Evolutionary conservation across 257 asterid species (phyloP).

Genomic region (Cruciata laevipes): DNA sequence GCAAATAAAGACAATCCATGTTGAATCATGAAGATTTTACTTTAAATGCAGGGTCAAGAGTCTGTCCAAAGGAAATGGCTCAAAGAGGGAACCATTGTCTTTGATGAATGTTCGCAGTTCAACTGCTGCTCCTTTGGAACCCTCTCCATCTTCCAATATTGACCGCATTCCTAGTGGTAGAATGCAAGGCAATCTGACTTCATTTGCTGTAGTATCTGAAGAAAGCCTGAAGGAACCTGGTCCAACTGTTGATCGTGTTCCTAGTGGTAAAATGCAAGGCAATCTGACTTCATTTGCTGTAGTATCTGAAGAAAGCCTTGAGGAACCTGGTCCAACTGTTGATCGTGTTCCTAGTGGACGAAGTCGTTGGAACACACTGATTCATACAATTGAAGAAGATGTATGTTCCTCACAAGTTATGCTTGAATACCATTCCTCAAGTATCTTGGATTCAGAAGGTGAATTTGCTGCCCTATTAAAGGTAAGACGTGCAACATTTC

Average conservation of each 20-base stretch:
- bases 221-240: slow-evolving; percentile 17
- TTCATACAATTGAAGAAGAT: slow-evolving; percentile 13
- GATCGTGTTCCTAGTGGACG: slow-evolving; percentile 22
- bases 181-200: slow-evolving; percentile 15
- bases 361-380: slow-evolving; percentile 8
- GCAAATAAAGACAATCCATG: neutral
- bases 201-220: neutral
- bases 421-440: slow-evolving; percentile 17
- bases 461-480: slow-evolving; percentile 25
- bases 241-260: slow-evolving; percentile 13
- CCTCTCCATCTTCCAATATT: slow-evolving; percentile 16
- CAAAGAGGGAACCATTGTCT: slow-evolving; percentile 28
- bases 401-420: slow-evolving; percentile 9
- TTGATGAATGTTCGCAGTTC: slow-evolving; percentile 23
- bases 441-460: slow-evolving; percentile 14
- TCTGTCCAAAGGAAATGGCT: slow-evolving; percentile 32
- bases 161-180: slow-evolving; percentile 23
- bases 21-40: neutral
- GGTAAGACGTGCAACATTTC: slow-evolving; percentile 14
- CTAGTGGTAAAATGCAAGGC: slow-evolving; percentile 18
- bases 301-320: neutral
- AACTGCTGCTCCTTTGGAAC: slow-evolving; percentile 18
- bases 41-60: slow-evolving; percentile 30
- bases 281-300: slow-evolving; percentile 8
- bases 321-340: slow-evolving; percentile 12